phyloP scores from a whole-genome alignment of 345 rosid species.

The Lumnitzera racemosa region DNA sequence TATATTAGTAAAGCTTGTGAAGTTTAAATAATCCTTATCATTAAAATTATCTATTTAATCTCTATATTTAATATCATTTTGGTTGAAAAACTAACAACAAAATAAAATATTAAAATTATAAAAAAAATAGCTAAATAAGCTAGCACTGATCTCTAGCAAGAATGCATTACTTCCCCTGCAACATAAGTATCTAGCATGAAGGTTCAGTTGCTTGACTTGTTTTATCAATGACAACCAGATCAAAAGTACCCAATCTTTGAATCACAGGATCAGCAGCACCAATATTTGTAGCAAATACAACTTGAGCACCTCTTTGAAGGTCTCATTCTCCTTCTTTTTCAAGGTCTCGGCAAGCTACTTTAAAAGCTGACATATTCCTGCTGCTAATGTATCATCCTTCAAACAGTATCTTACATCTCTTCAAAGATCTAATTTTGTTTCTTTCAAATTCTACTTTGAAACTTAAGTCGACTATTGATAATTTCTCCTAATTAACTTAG shows the following conservation, averaged over 20 bases:
- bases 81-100: too few species aligned
- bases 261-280: conserved; percentile 93
- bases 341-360: conserved; percentile 87
- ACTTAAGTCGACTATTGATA: conserved; percentile 61
- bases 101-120: too few species aligned
- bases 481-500: conserved; percentile 77
- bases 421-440: conserved; percentile 81
- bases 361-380: conserved; percentile 90
- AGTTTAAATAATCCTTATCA: too few species aligned
- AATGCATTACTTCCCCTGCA: conserved; percentile 87
- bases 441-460: conserved; percentile 62
- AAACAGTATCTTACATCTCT: conserved; percentile 75
- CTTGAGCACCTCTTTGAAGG: conserved; percentile 82
- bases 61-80: too few species aligned
- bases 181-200: conserved; percentile 86
- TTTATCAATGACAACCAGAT: conserved; percentile 91
- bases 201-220: conserved; percentile 97
- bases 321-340: conserved; percentile 88
- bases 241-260: conserved; percentile 67
- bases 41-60: too few species aligned
- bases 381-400: conserved; percentile 87
- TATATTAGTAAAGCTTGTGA: too few species aligned
- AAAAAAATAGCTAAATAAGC: conserved; percentile 22
- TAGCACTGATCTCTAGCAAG: conserved; percentile 93
- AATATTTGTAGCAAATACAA: conserved; percentile 87